A percentile compares a stretch with the other conserved stretches of the same genome.
Evolutionary conservation across 139 green algal genomes (phyloP).

Genomic region (Tetraselmis striata): DNA sequence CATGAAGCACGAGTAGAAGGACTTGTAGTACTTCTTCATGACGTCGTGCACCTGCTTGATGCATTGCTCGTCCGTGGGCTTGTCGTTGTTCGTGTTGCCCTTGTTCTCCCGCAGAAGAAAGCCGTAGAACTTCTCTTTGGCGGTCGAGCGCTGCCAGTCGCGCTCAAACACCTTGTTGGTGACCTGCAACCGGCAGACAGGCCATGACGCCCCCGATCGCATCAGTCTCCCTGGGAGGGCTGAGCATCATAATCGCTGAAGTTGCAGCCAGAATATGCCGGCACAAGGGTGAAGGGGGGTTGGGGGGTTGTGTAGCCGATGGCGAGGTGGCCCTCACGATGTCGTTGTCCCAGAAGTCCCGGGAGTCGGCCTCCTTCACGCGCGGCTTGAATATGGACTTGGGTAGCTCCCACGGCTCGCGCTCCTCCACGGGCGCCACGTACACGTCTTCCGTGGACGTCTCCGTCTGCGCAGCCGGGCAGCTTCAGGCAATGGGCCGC

Average conservation of each 20-base stretch:
- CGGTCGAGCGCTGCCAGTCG: conserved; percentile 51
- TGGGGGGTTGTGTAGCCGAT: too few species aligned
- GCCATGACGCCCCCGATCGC: too few species aligned
- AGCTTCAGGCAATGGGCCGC: background rate
- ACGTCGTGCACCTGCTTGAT: conserved; percentile 42
- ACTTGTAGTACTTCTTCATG: conserved; percentile 46
- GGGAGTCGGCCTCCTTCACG: conserved; percentile 49
- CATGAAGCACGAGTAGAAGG: conserved; percentile 2
- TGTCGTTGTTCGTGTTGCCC: conserved; percentile 50
- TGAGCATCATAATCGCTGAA: too few species aligned
- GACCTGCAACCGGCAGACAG: conserved; percentile 19
- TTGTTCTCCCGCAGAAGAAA: conserved; percentile 63
- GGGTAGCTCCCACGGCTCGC: conserved; percentile 58
- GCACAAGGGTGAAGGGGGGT: too few species aligned
- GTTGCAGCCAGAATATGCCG: too few species aligned
- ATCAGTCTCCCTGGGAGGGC: too few species aligned
- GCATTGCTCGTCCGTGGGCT: conserved; percentile 35
- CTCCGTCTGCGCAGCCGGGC: conserved; percentile 47
- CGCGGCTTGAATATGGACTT: conserved; percentile 63
- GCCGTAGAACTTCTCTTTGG: conserved; percentile 68
- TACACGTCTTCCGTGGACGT: conserved; percentile 27
- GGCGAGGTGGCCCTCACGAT: conserved; percentile 27
- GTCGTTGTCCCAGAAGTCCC: conserved; percentile 45
- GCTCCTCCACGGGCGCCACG: conserved; percentile 31
- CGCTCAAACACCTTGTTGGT: conserved; percentile 61